Percentiles rank a stretch among this genome's conserved stretches.
These are phyloP conservation scores for Diaporthe capsici DNA, from an alignment of 2,329 filamentous ascomycete genomes.

Conservation along the genomic window DNA sequence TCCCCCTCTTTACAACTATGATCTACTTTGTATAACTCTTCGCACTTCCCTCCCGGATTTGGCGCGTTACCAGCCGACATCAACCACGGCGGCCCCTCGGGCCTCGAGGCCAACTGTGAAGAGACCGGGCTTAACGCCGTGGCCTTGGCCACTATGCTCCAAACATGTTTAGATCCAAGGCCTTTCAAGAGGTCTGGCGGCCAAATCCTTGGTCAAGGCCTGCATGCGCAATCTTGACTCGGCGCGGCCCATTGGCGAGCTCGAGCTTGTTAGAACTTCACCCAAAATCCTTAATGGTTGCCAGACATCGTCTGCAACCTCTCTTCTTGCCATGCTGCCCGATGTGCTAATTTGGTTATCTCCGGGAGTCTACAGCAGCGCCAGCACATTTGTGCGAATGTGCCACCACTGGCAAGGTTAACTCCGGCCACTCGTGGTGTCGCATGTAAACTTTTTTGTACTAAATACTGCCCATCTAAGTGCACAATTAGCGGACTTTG, in stretches of 20 bases:
- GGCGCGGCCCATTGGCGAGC: background rate
- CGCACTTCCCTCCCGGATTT: background rate
- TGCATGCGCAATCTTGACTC: background rate
- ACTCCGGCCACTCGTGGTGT: background rate
- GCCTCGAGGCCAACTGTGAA: background rate
- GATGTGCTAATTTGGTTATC: background rate
- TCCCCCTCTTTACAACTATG: background rate
- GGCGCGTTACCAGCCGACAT: background rate
- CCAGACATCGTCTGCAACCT: background rate
- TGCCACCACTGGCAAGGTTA: background rate
- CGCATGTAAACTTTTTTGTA: too few relatives aligned
- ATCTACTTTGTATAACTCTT: background rate
- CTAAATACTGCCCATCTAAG: background rate
- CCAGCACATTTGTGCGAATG: background rate
- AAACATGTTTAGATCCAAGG: constrained; percentile 12
- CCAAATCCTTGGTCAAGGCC: constrained; percentile 4
- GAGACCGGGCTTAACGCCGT: background rate
- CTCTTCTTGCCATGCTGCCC: background rate
- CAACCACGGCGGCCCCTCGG: background rate
- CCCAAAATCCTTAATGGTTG: background rate
- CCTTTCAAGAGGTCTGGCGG: background rate
- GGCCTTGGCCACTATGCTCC: background rate
- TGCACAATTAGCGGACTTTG: background rate
- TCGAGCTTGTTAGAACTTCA: background rate
- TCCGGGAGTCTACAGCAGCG: background rate